Evolutionary conservation across 148 eudicot species (phyloP).

Genomic region (Chenopodium formosanum): DNA sequence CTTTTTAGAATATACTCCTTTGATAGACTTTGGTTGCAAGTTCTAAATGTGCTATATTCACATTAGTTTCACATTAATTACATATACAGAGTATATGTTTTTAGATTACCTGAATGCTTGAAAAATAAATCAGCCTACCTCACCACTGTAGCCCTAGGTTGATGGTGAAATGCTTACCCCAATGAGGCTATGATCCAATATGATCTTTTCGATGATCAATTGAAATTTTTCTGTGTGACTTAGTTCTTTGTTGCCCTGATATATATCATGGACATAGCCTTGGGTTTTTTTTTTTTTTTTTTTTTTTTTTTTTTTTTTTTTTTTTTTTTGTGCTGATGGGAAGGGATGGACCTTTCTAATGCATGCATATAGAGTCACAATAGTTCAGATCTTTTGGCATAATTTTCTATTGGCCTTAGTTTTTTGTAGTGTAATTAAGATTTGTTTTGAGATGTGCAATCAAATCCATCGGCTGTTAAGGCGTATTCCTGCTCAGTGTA

Average conservation of each 20-base stretch:
- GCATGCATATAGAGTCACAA: background rate
- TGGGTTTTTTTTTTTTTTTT: no score
- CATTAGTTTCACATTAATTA: background rate
- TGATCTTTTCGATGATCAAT: background rate
- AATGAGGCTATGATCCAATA: background rate
- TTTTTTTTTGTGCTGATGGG: no score
- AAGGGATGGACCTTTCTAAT: no score
- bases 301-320: no score
- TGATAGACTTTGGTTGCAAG: constrained; percentile 3
- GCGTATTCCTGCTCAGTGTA: background rate
- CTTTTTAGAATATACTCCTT: background rate
- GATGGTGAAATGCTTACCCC: background rate
- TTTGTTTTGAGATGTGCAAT: background rate
- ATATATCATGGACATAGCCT: background rate
- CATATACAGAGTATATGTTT: background rate
- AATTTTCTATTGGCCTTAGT: background rate
- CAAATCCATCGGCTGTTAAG: background rate
- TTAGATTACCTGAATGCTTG: no score
- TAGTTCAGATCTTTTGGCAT: background rate
- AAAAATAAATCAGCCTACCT: background rate
- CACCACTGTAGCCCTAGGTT: background rate
- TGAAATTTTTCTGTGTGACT: background rate
- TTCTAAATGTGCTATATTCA: background rate
- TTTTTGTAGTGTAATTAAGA: background rate
- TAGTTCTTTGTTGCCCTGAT: background rate